These are phyloP conservation scores for Chlorophyllum brunneum DNA, from an alignment of 768 basidiomycete species.

Conservation along the genomic window DNA sequence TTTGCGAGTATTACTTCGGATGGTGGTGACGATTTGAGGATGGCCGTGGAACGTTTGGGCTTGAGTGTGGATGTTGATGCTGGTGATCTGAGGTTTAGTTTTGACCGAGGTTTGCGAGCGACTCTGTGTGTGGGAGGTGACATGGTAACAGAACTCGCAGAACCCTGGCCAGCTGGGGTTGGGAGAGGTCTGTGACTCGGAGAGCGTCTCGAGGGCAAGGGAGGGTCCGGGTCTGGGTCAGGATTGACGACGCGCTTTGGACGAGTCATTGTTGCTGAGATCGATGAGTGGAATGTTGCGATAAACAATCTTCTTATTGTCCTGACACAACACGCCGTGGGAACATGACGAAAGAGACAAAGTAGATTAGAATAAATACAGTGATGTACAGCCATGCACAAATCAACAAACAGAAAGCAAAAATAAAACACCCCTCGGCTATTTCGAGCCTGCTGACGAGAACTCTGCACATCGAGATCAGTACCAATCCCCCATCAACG, in stretches of 20 bases:
- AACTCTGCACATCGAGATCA: conserved; percentile 10
- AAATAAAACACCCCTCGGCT: background rate
- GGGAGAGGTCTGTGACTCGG: background rate
- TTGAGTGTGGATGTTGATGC: background rate
- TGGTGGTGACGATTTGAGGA: background rate
- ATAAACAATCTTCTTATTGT: no score
- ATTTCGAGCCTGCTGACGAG: conserved; percentile 18
- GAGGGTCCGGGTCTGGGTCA: background rate
- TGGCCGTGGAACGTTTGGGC: background rate
- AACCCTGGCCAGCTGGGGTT: background rate
- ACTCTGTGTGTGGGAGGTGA: no score
- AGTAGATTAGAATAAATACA: conserved; percentile 16
- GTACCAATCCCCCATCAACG: background rate
- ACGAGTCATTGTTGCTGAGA: no score
- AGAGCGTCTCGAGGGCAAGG: background rate
- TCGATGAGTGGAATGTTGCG: no score
- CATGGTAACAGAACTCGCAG: background rate
- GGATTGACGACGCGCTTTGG: no score
- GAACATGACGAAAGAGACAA: background rate
- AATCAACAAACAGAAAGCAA: conserved; percentile 11
- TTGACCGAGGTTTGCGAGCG: background rate
- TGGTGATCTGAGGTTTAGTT: background rate
- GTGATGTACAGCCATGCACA: conserved; percentile 16
- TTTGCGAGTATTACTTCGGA: background rate
- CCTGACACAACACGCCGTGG: background rate